Base-by-base conservation (phyloP, 2,329 filamentous ascomycete genomes). In the Alternaria hordeiaustralica region DNA sequence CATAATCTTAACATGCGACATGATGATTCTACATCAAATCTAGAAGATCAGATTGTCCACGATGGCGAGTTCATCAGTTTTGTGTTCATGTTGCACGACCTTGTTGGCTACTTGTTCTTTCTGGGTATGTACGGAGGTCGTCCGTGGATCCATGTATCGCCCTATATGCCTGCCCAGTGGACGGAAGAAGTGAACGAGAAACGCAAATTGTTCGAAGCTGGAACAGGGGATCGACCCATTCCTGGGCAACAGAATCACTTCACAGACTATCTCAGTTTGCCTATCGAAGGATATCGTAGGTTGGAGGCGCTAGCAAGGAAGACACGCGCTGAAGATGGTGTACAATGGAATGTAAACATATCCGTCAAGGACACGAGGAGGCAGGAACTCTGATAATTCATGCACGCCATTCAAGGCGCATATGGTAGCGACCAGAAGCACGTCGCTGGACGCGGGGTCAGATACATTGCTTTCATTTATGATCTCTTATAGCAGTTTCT, bases 61-160 rank as follows among this genome's bases (percentile, higher is more conserved):
- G 21, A 25, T 9, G 44, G 21, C 21, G 44, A 47, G 3, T 47
- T 47, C 7, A 9, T 41, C 33, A 41, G 33, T 41, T 41, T 41
- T 1, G 8, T 41, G 4, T 10, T 41, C 33, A 10, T 3, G 3
- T 3, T 41, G 11, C 0, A 21, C 6, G 4, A 5, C 1, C 1
- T 23, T 4, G 11, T 3, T 41, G 21, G 11, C 18, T 26, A 10
- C 21, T 5, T 12, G 13, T 12, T 13, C 13, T 25, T 47, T 2
- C n/a, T 47, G 0, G 44, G 21, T 25, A 3, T 47, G 13, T 15
- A 25, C 5, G 21, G 12, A 23, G 44, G 21, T 25, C 44, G 44
- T 10, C 44, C 21, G 1, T 47, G 44, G 44, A 15, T 47, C 11
- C 2, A 47, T 4, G n/a, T 2, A 6, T 47, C 18, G 2, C 15